These are phyloP conservation scores for Stachybotrys echinatus DNA, from an alignment of 2,329 filamentous ascomycete species.

Conservation along the genomic window DNA sequence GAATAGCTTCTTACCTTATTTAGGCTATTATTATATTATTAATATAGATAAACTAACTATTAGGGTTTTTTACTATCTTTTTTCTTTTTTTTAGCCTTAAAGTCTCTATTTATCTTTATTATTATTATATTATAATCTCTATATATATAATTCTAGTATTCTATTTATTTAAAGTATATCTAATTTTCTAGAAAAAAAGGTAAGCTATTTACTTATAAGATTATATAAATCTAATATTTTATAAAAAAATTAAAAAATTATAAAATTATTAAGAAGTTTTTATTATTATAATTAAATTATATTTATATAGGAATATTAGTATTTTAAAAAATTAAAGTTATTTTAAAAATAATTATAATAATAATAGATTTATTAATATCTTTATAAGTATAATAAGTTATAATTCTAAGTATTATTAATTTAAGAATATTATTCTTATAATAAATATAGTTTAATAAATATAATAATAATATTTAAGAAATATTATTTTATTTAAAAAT, in stretches of 20 bases:
- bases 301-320: too few relatives aligned
- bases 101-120: too few relatives aligned
- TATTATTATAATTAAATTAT: not conserved
- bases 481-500: not conserved
- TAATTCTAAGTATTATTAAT: too few relatives aligned
- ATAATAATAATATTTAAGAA: not conserved
- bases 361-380: too few relatives aligned
- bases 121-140: too few relatives aligned
- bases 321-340: too few relatives aligned
- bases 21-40: not conserved
- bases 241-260: not conserved
- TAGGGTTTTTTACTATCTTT: not conserved
- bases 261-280: not conserved
- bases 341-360: too few relatives aligned
- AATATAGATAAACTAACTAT: not conserved
- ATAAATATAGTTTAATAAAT: not conserved
- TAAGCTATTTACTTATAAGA: not conserved
- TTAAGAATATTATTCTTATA: not conserved
- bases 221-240: not conserved
- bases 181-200: slow-evolving; percentile 1
- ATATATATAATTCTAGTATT: not conserved
- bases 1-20: too few relatives aligned
- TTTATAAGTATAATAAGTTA: too few relatives aligned
- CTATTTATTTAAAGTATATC: not conserved
- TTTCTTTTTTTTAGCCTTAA: too few relatives aligned